Conservation (phyloP, 1,284 basidiomycete species). For the Melampsora americana region DNA sequence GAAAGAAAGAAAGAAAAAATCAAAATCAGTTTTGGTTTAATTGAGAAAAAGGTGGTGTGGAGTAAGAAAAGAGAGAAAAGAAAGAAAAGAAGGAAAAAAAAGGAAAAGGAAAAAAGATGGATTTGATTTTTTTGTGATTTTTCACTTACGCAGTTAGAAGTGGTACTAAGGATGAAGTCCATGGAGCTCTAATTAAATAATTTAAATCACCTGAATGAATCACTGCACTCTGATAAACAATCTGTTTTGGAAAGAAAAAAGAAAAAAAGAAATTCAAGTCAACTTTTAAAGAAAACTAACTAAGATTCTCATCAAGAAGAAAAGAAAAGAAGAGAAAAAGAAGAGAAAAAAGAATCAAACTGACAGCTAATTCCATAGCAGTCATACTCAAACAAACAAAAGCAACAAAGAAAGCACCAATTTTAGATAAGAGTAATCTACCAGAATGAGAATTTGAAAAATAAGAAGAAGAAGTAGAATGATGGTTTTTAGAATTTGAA, state of each 20-base stretch:
- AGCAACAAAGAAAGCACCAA: conserved; percentile 26
- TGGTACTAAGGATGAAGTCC: conserved; percentile 39
- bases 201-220: conserved; percentile 5
- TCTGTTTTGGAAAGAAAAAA: conserved; percentile 24
- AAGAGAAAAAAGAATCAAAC: neutral
- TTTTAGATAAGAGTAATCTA: conserved; percentile 8
- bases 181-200: conserved; percentile 11
- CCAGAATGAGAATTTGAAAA: neutral
- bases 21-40: too few species aligned
- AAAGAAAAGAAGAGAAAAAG: too few species aligned
- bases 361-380: conserved; percentile 36
- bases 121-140: too few species aligned
- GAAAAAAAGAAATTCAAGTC: neutral
- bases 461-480: too few species aligned
- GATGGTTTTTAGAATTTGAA: neutral
- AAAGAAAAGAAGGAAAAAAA: too few species aligned
- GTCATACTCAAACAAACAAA: conserved; percentile 37
- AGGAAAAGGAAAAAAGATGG: too few species aligned
- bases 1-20: neutral
- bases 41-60: too few species aligned
- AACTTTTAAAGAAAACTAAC: too few species aligned
- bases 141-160: conserved; percentile 26
- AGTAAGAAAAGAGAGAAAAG: too few species aligned
- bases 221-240: conserved; percentile 40
- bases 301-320: too few species aligned